These are phyloP conservation scores for Botrytis cinerea DNA, from an alignment of 2,329 filamentous ascomycete genomes.

Conservation along the genomic window DNA sequence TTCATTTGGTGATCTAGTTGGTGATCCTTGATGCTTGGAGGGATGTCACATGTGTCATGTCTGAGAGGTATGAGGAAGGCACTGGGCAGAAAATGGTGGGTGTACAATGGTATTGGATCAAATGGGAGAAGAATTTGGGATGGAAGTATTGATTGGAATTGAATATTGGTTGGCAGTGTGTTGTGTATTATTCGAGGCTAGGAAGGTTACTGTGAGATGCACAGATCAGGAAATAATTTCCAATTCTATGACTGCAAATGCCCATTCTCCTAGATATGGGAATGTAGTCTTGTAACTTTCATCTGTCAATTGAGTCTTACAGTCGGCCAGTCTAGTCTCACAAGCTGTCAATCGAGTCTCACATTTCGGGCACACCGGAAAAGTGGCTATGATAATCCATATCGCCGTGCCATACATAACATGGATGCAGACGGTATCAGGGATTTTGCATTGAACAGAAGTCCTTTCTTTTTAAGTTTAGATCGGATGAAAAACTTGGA, in stretches of 20 bases:
- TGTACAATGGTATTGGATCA: neutral
- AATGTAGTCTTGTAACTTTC: neutral
- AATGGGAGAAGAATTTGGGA: neutral
- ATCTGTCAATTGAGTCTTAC: neutral
- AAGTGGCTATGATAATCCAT: neutral
- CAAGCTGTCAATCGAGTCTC: conserved; percentile 1
- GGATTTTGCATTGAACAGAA: neutral
- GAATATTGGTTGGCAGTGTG: neutral
- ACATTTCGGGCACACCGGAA: neutral
- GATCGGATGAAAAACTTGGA: neutral
- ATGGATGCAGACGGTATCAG: neutral
- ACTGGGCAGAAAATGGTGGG: neutral
- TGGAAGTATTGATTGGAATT: neutral
- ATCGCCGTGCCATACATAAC: neutral
- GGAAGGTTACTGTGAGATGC: neutral
- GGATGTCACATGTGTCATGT: neutral
- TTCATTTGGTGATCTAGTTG: neutral
- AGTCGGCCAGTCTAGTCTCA: neutral
- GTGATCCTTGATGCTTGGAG: neutral
- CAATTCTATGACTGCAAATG: neutral
- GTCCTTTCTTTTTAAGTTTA: neutral
- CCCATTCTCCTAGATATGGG: neutral
- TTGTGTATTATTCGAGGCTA: neutral
- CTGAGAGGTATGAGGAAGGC: neutral
- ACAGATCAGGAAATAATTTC: neutral